Evolutionary conservation across 108 stramenopile genomes (phyloP).

Genomic region (Nitzschia putrida): DNA sequence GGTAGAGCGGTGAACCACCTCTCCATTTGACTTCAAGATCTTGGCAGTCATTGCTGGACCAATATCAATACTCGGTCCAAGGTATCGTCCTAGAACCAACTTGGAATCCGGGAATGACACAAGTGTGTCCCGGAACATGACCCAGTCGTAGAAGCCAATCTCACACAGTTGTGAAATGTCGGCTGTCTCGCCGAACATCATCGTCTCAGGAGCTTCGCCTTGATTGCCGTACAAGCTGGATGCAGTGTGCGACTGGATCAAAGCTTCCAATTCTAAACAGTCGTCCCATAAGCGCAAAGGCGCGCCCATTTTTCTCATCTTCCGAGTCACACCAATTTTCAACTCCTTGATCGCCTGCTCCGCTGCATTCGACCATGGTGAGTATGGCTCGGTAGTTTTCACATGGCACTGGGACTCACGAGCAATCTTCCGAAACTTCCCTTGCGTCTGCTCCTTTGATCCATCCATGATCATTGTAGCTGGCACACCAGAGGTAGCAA

Average conservation of each 20-base stretch:
- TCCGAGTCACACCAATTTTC: too few species aligned
- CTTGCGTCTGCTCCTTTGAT: too few species aligned
- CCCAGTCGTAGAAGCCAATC: too few species aligned
- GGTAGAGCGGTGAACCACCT: neutral
- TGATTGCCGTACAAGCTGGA: too few species aligned
- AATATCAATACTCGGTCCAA: neutral
- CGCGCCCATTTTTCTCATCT: too few species aligned
- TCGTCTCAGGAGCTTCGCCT: neutral
- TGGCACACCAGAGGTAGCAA: slow-evolving; percentile 36
- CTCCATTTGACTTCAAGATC: neutral
- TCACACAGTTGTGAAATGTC: too few species aligned
- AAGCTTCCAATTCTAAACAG: neutral
- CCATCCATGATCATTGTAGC: slow-evolving; percentile 27
- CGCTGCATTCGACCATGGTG: too few species aligned
- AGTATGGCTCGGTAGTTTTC: slow-evolving; percentile 21
- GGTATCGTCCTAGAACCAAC: too few species aligned
- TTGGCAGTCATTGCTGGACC: neutral
- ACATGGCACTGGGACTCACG: slow-evolving; percentile 16
- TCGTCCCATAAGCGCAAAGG: neutral
- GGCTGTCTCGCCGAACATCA: slow-evolving; percentile 21
- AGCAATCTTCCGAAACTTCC: slow-evolving; percentile 30
- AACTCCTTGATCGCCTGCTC: too few species aligned
- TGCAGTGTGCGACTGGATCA: too few species aligned
- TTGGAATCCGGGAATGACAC: neutral
- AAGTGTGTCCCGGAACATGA: slow-evolving; percentile 15